Conservation (phyloP, 2,329 filamentous ascomycete species). For the Gnomoniopsis sp. region DNA sequence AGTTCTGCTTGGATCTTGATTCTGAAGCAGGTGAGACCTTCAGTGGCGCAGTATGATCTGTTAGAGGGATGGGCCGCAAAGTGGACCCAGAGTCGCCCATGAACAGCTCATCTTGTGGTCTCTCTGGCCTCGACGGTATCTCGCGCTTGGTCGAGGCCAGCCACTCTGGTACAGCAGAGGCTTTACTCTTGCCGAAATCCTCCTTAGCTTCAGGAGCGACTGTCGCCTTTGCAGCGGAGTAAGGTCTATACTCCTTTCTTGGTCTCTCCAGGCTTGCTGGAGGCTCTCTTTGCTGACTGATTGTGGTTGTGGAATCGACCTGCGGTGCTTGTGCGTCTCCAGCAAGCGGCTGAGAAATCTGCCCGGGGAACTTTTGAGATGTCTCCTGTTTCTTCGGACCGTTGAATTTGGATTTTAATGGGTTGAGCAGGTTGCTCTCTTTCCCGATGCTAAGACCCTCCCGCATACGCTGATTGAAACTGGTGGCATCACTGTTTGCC, state of each 20-base stretch:
- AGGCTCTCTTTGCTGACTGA: neutral
- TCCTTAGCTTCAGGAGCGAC: neutral
- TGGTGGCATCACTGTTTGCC: neutral
- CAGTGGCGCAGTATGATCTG: neutral
- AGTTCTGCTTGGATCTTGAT: too few species aligned
- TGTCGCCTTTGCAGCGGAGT: neutral
- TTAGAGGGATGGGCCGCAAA: neutral
- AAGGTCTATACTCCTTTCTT: neutral
- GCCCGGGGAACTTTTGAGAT: neutral
- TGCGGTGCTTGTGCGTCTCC: neutral
- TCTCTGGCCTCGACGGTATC: neutral
- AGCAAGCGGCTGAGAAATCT: neutral
- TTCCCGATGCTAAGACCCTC: neutral
- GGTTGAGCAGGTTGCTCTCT: neutral
- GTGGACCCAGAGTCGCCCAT: neutral
- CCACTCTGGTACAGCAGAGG: neutral
- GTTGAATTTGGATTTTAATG: neutral
- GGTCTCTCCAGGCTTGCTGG: neutral
- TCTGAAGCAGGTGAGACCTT: neutral
- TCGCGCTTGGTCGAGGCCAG: neutral
- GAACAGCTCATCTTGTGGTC: neutral
- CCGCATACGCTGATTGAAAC: neutral
- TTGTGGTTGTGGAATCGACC: neutral
- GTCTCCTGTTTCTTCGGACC: neutral
- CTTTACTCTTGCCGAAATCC: neutral